Evolutionary conservation across 78 protist genomes (phyloP), one percentile per base, ranked within the genome.

Genomic region (Neovahlkampfia damariscottae): DNA sequence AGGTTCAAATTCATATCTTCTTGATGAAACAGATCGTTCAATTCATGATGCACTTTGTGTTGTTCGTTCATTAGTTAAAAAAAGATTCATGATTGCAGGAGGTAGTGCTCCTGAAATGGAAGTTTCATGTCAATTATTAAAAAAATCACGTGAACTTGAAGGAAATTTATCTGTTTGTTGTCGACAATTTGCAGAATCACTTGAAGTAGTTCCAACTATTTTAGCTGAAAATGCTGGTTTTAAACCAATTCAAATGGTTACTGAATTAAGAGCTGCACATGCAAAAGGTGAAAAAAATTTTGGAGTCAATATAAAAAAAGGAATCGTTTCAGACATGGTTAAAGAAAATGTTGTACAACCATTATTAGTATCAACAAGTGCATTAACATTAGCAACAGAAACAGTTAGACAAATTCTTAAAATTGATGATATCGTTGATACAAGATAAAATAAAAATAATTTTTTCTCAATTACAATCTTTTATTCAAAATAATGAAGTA

Each of bases 191-290:
- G 97, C 99, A 62, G 96, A 96, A 66, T 99, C 99, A 6, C 59
- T 98, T 37, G 99, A 98, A 86, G 84, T 94, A 73, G 84, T 95
- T n/a, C 99, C 99, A 3, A 81, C 85, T 84, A 96, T 99, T 7
- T 88, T 98, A 31, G 99, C 99, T 9, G 99, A 98, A 92, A 98
- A 98, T 78, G 99, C 99, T 4, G 99, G 99, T 28, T 87, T 98
- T n/a, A 68, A 91, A 70, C 98, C 99, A 58, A 88, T 98, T 86
- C 8, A 40, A 0, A 87, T 92, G 9, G 99, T 96, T 36, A 93
- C 99, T 3, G 98, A 91, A 85, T 90, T 96, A 32, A 86, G 98
- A 34, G 89, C 84, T 74, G 38, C 40, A 59, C 99, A 96, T 78
- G 85, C 79, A 8, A 74, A 82, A 41, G 99, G 98, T 71, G 91